Percentiles rank a stretch among this genome's conserved stretches.
These are phyloP conservation scores for Colletotrichum echinochloae DNA, from an alignment of 2,329 filamentous ascomycete genomes.

Conservation along the genomic window DNA sequence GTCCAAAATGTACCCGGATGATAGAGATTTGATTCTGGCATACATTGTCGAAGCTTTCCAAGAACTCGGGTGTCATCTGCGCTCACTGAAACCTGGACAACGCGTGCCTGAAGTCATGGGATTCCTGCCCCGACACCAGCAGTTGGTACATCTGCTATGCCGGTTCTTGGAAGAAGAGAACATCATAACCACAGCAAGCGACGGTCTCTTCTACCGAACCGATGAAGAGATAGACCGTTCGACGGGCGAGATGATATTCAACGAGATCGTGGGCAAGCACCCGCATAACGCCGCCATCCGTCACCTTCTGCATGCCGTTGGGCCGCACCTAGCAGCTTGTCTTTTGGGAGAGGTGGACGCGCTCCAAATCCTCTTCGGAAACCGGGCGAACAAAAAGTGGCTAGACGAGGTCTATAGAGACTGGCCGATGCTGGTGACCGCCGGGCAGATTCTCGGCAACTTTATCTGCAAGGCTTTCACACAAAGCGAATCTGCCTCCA, in stretches of 20 bases:
- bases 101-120: constrained; percentile 40
- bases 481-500: not conserved
- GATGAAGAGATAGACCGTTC: constrained; percentile 9
- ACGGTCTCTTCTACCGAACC: constrained; percentile 37
- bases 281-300: constrained; percentile 50
- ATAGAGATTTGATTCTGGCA: constrained; percentile 47
- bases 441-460: constrained; percentile 42
- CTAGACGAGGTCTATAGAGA: constrained; percentile 53
- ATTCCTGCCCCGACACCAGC: constrained; percentile 44
- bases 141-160: constrained; percentile 46
- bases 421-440: constrained; percentile 45
- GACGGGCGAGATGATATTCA: constrained; percentile 42
- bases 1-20: constrained; percentile 45
- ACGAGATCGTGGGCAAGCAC: constrained; percentile 45
- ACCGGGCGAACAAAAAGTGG: constrained; percentile 43
- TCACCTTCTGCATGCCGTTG: constrained; percentile 50
- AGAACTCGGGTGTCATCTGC: constrained; percentile 46
- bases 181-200: not conserved
- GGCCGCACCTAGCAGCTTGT: constrained; percentile 51
- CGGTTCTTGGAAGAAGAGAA: constrained; percentile 45
- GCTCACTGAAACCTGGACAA: constrained; percentile 40
- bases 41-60: constrained; percentile 51
- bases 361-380: constrained; percentile 54
- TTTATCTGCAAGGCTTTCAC: constrained; percentile 39
- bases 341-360: constrained; percentile 52